These are phyloP conservation scores for Amauroascus niger DNA, from an alignment of 2,329 filamentous ascomycete genomes.

Conservation along the genomic window DNA sequence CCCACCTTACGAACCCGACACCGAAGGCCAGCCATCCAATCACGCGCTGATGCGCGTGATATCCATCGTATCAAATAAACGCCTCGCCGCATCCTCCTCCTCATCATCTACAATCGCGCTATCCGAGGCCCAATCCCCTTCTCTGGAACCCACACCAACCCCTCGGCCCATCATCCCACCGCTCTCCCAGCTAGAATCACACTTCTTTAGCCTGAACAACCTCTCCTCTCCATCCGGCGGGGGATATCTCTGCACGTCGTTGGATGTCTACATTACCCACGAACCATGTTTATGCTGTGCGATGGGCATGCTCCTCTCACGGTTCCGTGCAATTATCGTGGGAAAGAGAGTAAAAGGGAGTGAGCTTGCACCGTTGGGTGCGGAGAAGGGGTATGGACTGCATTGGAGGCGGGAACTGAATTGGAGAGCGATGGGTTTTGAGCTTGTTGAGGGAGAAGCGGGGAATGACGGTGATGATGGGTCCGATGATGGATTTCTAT, in stretches of 20 bases:
- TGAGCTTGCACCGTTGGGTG: conserved; percentile 12
- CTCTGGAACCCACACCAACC: background rate
- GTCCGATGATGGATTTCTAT: conserved; percentile 1
- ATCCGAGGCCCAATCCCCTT: background rate
- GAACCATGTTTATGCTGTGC: conserved; percentile 95
- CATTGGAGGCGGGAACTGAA: conserved; percentile 53
- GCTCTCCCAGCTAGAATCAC: conserved; percentile 25
- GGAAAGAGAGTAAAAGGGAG: conserved; percentile 57
- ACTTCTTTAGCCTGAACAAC: conserved; percentile 54
- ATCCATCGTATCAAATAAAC: conserved; percentile 35
- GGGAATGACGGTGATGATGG: background rate
- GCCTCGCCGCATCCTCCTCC: conserved; percentile 20
- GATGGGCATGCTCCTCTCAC: conserved; percentile 90
- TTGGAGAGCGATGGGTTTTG: conserved; percentile 42
- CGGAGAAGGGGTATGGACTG: conserved; percentile 45
- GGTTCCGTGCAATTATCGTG: conserved; percentile 80
- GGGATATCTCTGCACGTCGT: conserved; percentile 85
- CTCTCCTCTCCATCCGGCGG: conserved; percentile 62
- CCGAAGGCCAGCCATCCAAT: conserved; percentile 37
- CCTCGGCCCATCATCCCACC: background rate
- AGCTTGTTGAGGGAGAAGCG: conserved; percentile 28
- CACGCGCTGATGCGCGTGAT: conserved; percentile 40
- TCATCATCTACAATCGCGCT: conserved; percentile 14
- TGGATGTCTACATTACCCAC: conserved; percentile 90
- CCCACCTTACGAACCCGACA: conserved; percentile 24